These are phyloP conservation scores for Boletus semigastroideus DNA, from an alignment of 1,284 basidiomycete species.

Conservation along the genomic window DNA sequence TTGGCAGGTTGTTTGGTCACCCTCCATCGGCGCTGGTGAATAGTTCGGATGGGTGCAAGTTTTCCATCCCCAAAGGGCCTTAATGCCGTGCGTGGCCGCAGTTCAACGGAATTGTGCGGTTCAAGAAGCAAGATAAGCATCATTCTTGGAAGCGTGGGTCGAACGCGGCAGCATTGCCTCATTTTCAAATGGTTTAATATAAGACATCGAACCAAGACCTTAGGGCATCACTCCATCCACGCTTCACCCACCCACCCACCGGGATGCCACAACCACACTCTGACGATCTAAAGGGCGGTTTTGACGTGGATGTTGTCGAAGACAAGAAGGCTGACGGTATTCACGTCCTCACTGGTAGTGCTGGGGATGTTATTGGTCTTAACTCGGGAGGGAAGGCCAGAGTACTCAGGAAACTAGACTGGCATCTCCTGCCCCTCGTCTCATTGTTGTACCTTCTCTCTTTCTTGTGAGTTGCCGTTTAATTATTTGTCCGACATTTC, in stretches of 20 bases:
- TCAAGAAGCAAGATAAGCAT: not conserved
- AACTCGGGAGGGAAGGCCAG: slow-evolving; percentile 28
- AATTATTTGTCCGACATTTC: too few relatives aligned
- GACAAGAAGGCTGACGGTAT: not conserved
- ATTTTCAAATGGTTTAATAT: slow-evolving; percentile 15
- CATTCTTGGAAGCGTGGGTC: not conserved
- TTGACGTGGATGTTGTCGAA: not conserved
- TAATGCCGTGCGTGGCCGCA: too few relatives aligned
- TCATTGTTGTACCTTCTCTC: slow-evolving; percentile 55
- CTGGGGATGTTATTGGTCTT: not conserved
- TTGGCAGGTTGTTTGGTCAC: too few relatives aligned
- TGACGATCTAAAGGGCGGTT: not conserved
- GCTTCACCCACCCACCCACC: not conserved
- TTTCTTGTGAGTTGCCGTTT: slow-evolving; percentile 41
- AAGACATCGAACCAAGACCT: not conserved
- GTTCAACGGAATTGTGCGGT: too few relatives aligned
- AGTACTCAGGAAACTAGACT: slow-evolving; percentile 47
- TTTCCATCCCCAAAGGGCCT: too few relatives aligned
- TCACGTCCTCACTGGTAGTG: too few relatives aligned
- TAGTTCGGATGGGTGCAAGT: too few relatives aligned
- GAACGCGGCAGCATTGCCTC: not conserved
- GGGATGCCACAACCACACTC: slow-evolving; percentile 4
- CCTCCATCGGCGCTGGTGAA: too few relatives aligned
- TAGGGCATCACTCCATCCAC: not conserved
- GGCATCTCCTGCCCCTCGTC: slow-evolving; percentile 47